A percentile compares a stretch with the other conserved stretches of the same genome.
Conservation (phyloP, 169 alveolate genomes). For the Plasmodium gaboni region DNA sequence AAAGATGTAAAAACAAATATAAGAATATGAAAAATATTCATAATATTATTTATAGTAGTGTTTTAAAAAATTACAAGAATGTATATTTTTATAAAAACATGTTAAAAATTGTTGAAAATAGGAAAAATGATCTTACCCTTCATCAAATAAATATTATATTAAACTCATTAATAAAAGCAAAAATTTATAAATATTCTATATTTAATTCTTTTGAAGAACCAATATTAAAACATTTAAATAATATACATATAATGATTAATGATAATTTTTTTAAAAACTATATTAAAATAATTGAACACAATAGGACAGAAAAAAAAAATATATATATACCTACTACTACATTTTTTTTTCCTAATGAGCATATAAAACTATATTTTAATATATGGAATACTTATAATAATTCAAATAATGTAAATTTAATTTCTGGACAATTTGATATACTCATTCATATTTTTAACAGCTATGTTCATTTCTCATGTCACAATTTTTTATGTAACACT, state of each 20-base stretch:
- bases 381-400: not conserved
- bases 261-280: not conserved
- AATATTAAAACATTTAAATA: constrained; percentile 51
- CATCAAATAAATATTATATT: constrained; percentile 65
- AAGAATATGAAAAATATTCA: constrained; percentile 35
- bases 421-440: constrained; percentile 49
- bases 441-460: constrained; percentile 35
- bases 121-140: constrained; percentile 38
- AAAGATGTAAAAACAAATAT: constrained; percentile 57
- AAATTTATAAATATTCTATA: constrained; percentile 49
- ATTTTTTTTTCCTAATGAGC: too few species aligned
- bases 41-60: constrained; percentile 48
- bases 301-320: constrained; percentile 6
- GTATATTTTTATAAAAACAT: constrained; percentile 57
- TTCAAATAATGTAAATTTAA: not conserved
- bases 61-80: constrained; percentile 45
- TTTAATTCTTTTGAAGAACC: constrained; percentile 47
- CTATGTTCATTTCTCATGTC: constrained; percentile 11
- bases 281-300: not conserved
- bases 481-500: constrained; percentile 19
- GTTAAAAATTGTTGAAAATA: constrained; percentile 49
- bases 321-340: too few species aligned
- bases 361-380: too few species aligned
- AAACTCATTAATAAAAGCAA: constrained; percentile 46
- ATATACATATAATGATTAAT: constrained; percentile 9